Percentiles rank a stretch among this genome's conserved stretches.
Conservation (phyloP, 257 asterid species). For the Voacanga thouarsii region DNA sequence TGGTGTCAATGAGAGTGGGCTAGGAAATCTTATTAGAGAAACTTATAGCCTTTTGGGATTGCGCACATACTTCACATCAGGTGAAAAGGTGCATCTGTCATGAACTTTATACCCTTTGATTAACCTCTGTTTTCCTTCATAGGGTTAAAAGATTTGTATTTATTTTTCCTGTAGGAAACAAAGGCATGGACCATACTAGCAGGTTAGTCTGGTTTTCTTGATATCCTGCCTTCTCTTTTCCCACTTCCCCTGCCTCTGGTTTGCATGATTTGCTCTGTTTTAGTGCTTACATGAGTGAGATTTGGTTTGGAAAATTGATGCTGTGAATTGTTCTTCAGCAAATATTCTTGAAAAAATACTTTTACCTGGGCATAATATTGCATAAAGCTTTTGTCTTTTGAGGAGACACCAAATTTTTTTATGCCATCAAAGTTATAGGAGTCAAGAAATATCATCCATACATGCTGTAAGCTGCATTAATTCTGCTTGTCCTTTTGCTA, state of each 20-base stretch:
- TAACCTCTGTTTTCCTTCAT: slow-evolving; percentile 1
- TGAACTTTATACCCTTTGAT: slow-evolving; percentile 4
- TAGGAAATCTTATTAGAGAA: slow-evolving; percentile 88
- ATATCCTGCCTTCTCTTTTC: neutral
- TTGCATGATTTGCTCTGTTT: neutral
- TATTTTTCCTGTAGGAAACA: slow-evolving; percentile 61
- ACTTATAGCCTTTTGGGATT: slow-evolving; percentile 86
- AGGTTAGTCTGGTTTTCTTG: slow-evolving; percentile 37
- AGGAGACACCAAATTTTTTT: neutral
- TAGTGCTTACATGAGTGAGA: neutral
- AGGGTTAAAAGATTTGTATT: slow-evolving; percentile 9
- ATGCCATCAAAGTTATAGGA: neutral
- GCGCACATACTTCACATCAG: slow-evolving; percentile 94
- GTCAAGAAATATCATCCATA: neutral
- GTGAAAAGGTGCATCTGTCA: slow-evolving; percentile 70
- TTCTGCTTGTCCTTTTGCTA: neutral
- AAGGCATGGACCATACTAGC: slow-evolving; percentile 94
- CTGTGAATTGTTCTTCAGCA: neutral
- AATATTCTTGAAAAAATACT: neutral
- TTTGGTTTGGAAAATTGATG: neutral
- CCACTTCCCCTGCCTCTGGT: neutral
- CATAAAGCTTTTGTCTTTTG: neutral
- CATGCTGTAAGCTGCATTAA: neutral
- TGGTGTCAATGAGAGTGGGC: slow-evolving; percentile 84
- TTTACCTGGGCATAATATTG: neutral